These are phyloP conservation scores for Luffa aegyptiaca DNA, from an alignment of 306 rosid genomes.

Conservation along the genomic window DNA sequence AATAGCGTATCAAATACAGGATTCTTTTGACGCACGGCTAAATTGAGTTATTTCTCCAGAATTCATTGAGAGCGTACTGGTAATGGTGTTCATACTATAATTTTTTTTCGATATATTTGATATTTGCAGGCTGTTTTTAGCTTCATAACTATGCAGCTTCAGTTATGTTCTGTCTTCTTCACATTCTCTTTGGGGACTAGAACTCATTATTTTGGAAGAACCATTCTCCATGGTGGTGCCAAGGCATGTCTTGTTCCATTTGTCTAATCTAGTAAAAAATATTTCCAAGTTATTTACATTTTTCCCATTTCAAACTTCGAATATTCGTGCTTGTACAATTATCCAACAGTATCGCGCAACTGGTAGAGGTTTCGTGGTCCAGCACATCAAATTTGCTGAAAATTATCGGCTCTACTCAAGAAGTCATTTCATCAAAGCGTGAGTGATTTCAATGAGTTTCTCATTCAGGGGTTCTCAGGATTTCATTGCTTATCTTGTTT, in stretches of 20 bases:
- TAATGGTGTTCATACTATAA: not conserved
- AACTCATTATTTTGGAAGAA: conserved; percentile 97
- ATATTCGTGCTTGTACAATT: conserved; percentile 13
- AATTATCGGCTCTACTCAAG: conserved; percentile 89
- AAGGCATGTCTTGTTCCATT: conserved; percentile 40
- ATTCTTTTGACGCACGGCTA: not conserved
- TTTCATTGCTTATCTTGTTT: not conserved
- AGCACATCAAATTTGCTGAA: conserved; percentile 92
- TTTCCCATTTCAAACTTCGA: not conserved
- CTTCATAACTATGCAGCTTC: conserved; percentile 96
- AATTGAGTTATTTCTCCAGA: not conserved
- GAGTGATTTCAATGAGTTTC: conserved; percentile 26
- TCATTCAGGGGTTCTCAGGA: not conserved
- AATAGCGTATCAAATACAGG: not conserved
- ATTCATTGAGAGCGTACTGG: not conserved
- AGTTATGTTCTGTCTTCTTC: conserved; percentile 94
- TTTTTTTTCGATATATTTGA: conserved; percentile 1
- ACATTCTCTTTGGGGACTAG: conserved; percentile 92
- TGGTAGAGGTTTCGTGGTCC: conserved; percentile 96
- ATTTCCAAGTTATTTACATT: not conserved
- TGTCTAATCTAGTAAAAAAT: not conserved
- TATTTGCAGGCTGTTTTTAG: conserved; percentile 81
- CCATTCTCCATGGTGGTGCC: conserved; percentile 97
- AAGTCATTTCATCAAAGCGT: conserved; percentile 98
- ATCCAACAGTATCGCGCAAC: conserved; percentile 88